These are phyloP conservation scores for Cercophora newfieldiana DNA, from an alignment of 495 filamentous ascomycete genomes.

Conservation along the genomic window DNA sequence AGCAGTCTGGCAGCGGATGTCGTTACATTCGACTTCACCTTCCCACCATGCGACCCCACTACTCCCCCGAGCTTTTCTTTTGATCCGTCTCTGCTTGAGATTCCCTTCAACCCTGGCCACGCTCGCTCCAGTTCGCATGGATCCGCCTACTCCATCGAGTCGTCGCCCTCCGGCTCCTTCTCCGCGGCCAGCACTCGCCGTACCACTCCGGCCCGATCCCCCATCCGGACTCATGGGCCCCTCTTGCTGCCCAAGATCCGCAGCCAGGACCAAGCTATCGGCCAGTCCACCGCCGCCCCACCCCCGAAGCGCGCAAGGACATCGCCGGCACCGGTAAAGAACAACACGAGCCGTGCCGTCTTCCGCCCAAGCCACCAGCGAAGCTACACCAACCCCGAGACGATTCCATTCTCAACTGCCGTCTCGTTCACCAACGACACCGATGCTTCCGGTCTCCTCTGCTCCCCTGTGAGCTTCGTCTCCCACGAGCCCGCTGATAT, in stretches of 20 bases:
- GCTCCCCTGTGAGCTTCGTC: conserved; percentile 65
- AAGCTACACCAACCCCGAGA: conserved; percentile 66
- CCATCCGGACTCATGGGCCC: conserved; percentile 77
- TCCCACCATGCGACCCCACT: conserved; percentile 47
- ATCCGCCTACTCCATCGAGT: conserved; percentile 61
- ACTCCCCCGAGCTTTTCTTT: conserved; percentile 55
- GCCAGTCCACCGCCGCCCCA: conserved; percentile 30
- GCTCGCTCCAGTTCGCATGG: conserved; percentile 54
- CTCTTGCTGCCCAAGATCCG: conserved; percentile 84
- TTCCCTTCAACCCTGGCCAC: conserved; percentile 48
- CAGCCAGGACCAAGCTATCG: conserved; percentile 75
- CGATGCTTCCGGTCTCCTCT: conserved; percentile 42
- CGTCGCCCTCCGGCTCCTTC: conserved; percentile 72
- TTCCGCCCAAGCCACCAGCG: conserved; percentile 58
- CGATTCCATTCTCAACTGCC: conserved; percentile 53
- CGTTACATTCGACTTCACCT: conserved; percentile 55
- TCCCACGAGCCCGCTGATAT: conserved; percentile 47
- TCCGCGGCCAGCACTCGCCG: conserved; percentile 55
- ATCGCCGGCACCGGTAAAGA: conserved; percentile 31
- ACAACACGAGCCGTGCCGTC: conserved; percentile 16
- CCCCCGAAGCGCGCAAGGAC: conserved; percentile 45
- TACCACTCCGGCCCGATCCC: conserved; percentile 73
- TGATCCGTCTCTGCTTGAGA: conserved; percentile 54
- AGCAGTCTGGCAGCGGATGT: conserved; percentile 52
- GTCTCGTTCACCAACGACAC: conserved; percentile 43